A percentile compares a stretch with the other conserved stretches of the same genome.
These are phyloP conservation scores for Casuarina equisetifolia DNA, from an alignment of 306 rosid genomes.

Conservation along the genomic window DNA sequence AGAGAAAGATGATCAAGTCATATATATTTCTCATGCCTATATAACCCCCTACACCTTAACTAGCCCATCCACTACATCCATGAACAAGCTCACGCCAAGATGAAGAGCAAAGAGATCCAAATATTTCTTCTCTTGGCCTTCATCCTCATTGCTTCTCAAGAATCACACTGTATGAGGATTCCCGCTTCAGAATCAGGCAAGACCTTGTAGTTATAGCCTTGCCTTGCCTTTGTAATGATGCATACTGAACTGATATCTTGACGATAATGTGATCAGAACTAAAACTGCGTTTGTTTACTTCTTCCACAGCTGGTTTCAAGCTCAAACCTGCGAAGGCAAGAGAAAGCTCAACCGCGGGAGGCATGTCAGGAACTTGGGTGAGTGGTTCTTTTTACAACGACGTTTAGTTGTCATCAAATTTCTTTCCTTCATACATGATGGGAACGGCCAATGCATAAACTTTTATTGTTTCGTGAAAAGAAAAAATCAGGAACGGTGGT, in stretches of 20 bases:
- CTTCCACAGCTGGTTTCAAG: constrained; percentile 1
- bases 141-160: constrained; percentile 21
- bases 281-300: background rate
- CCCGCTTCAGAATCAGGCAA: constrained; percentile 27
- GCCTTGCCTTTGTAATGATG: background rate
- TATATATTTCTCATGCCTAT: constrained; percentile 16
- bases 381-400: background rate
- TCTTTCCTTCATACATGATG: background rate
- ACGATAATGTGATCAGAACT: background rate
- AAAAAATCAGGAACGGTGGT: constrained; percentile 22
- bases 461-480: constrained; percentile 20
- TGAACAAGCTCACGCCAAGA: constrained; percentile 21
- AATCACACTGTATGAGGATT: constrained; percentile 5
- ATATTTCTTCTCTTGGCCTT: constrained; percentile 17
- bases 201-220: background rate
- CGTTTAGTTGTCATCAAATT: background rate
- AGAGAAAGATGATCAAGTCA: background rate
- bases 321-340: constrained; percentile 12
- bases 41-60: constrained; percentile 8
- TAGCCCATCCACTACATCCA: background rate
- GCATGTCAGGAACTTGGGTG: constrained; percentile 26
- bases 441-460: background rate
- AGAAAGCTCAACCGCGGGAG: constrained; percentile 15
- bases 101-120: constrained; percentile 17
- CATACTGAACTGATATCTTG: background rate